These are phyloP conservation scores for Dryas drummondii DNA, from an alignment of 306 rosid species.

Conservation along the genomic window DNA sequence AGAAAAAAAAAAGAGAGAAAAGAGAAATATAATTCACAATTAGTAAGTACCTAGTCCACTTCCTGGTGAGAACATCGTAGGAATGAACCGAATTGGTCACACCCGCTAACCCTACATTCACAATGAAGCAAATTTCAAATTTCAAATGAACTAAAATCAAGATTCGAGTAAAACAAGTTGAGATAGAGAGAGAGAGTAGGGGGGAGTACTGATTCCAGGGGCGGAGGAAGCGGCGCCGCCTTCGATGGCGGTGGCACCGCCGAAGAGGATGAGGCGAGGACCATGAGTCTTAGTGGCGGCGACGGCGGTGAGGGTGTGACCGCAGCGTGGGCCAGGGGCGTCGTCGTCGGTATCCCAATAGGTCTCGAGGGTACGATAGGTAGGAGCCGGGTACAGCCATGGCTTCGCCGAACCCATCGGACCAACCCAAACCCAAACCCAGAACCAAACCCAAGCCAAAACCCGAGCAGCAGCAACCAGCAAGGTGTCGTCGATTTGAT, in stretches of 20 bases:
- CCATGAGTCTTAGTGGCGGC: conserved; percentile 85
- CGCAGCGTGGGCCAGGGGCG: conserved; percentile 93
- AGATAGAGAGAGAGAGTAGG: neutral
- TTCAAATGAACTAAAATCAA: neutral
- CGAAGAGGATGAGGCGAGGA: conserved; percentile 84
- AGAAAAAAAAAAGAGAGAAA: conserved; percentile 1
- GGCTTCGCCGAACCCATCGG: conserved; percentile 75
- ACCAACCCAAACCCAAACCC: conserved; percentile 10
- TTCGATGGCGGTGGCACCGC: conserved; percentile 98
- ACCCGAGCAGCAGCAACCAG: neutral
- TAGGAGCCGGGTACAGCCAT: conserved; percentile 88
- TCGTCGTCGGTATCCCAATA: conserved; percentile 92
- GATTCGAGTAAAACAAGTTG: neutral
- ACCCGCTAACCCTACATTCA: conserved; percentile 77
- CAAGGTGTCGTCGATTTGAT: neutral
- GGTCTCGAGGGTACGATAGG: conserved; percentile 57
- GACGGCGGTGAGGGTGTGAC: conserved; percentile 85
- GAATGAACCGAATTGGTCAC: conserved; percentile 92
- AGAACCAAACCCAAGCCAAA: neutral
- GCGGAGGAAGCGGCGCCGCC: conserved; percentile 80
- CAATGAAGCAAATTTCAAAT: neutral
- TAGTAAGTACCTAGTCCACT: conserved; percentile 77
- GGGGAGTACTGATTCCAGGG: conserved; percentile 78
- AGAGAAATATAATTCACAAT: neutral
- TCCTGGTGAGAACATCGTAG: conserved; percentile 75